Evolutionary conservation across 108 stramenopile species (phyloP), one percentile per base, ranked within the genome.

Genomic region (Cyclotella sp.): DNA sequence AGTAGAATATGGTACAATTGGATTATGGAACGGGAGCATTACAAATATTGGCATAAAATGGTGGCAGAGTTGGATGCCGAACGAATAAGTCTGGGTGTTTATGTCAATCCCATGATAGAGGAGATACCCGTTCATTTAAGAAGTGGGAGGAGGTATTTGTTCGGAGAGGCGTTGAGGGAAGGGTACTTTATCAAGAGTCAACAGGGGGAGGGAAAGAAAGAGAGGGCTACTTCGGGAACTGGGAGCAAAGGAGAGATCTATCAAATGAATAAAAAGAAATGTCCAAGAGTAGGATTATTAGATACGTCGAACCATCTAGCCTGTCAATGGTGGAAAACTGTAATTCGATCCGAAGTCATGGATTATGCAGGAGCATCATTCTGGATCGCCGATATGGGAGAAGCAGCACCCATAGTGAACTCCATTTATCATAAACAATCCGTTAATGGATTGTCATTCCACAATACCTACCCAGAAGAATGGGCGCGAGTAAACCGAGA

Each of bases 371-470:
- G 82, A n/a, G 71, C 84, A 27, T 71, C 69, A 7, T 84, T 84
- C 30, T 87, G 84, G 84, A 83, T 87, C 57, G 79, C 84, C 13
- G 86, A 87, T 44, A 79, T 68, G 29, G 78, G 84, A 26, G 82
- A 83, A 45, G 46, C 52, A 6, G 80, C 81, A 14, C 86, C 84
- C n/a, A 79, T 85, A 9, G 34, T 65, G 13, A 59, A 80, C 42
- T 82, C 65, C 12, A 21, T 58, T 18, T 79, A 63, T 28, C 68
- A 70, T 59, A 19, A 40, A 26, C 63, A 47, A 47, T 12, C 46
- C 18, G 9, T 72, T 6, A 60, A 72, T 27, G 84, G 77, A 30
- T 58, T 66, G 40, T 45, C 64, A 5, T 47, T 42, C 29, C 84
- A 85, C 53, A 87, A 87, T 65, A 14, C 34, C 22, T 87, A 76